Percentiles rank a stretch among this genome's conserved stretches.
Conservation (phyloP, 106 monocot species). For the Acanthochlamys bracteata region DNA sequence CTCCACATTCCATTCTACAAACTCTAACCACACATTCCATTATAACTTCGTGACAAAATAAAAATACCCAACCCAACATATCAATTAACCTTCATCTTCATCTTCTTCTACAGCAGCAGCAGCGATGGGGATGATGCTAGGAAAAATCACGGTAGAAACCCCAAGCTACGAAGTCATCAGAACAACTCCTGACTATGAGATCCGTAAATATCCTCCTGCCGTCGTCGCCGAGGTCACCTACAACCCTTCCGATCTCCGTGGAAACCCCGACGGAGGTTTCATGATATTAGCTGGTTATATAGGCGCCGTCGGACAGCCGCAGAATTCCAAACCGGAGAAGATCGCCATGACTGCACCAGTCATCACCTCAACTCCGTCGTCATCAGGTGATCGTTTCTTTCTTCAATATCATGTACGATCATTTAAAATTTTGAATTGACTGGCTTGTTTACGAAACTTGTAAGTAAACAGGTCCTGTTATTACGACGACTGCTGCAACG, state of each 20-base stretch:
- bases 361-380: conserved; percentile 29
- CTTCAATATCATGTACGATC: too few relatives aligned
- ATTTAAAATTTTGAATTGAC: too few relatives aligned
- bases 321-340: conserved; percentile 60
- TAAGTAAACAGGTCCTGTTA: too few relatives aligned
- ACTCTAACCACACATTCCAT: too few relatives aligned
- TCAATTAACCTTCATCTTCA: too few relatives aligned
- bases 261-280: conserved; percentile 80
- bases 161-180: conserved; percentile 58
- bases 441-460: too few relatives aligned
- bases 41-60: too few relatives aligned
- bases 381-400: too few relatives aligned
- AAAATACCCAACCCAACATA: too few relatives aligned
- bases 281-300: conserved; percentile 86
- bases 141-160: conserved; percentile 81
- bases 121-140: conserved; percentile 68
- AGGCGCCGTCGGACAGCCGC: conserved; percentile 75
- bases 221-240: conserved; percentile 88
- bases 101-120: too few relatives aligned
- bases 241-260: conserved; percentile 42
- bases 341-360: conserved; percentile 73
- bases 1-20: too few relatives aligned
- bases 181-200: conserved; percentile 75
- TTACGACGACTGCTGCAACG: not conserved
- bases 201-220: conserved; percentile 52